Base-by-base conservation (phyloP, 2,329 filamentous ascomycete genomes). In the Aspergillus neoniger region DNA sequence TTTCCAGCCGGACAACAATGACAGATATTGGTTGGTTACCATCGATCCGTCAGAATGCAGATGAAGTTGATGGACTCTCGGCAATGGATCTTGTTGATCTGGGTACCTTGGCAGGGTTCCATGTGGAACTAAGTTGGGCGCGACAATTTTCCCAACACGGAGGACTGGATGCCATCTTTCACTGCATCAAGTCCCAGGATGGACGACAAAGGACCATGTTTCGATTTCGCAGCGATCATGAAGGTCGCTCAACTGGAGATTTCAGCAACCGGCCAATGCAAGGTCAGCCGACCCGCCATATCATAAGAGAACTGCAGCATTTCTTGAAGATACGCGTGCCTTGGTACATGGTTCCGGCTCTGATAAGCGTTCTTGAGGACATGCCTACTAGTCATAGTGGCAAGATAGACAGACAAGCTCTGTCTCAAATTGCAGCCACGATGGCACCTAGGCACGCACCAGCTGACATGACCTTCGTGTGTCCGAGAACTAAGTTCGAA, bases 381-480 rank as follows among this genome's bases (percentile, higher is more conserved):
- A 60, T 60, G 58, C 58, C 58, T 30, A 56, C 52, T 14, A 60
- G 56, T 15, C 28, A 55, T 28, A 60, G 49, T 25, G 58, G 58
- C 44, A 60, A 60, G 38, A 14, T 60, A 43, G 58, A 60, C 38
- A 53, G 58, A n/a, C 32, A 28, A 38, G 44, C 36, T 51, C 52
- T 60, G 12, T 7, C 44, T 7, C 15, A 56, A 14, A 38, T 59
- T 14, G 44, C 25, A 5, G 17, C 25, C 3, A 49, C 14, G 10
- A 10, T 25, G 12, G n/a, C 25, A 7, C 38, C 25, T 17, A 25
- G n/a, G 15, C 47, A 49, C n/a, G 17, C 10, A 32, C 6, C 7
- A 17, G 10, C 9, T 10, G 25, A 14, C 5, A n/a, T 25, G 28
- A 7, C 25, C 15, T n/a, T 23, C 28, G 41, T 17, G 9, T 15